phyloP scores from a whole-genome alignment of 129 eudicot species.

The Solidago caesia region DNA sequence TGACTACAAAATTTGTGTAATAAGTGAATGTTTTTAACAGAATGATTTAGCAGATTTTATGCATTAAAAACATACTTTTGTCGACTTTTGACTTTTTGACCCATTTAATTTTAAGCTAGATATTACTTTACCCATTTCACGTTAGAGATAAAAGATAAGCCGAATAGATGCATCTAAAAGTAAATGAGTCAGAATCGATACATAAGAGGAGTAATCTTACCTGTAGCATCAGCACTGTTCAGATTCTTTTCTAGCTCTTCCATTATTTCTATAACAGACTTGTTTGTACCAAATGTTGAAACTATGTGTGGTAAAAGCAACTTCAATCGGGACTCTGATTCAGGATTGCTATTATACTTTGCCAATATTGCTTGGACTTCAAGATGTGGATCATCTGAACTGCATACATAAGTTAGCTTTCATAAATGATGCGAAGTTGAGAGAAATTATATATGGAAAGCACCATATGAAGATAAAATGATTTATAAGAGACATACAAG shows the following conservation, averaged over 20 bases:
- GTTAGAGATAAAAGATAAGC: neutral
- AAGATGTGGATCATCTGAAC: constrained; percentile 71
- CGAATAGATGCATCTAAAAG: neutral
- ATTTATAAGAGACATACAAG: constrained; percentile 50
- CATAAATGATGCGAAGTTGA: constrained; percentile 8
- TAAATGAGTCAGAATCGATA: neutral
- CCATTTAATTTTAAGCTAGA: neutral
- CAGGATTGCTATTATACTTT: constrained; percentile 56
- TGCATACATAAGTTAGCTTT: constrained; percentile 16
- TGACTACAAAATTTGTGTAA: neutral
- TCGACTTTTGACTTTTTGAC: neutral
- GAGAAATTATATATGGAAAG: neutral
- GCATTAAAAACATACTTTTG: neutral
- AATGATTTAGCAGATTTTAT: neutral
- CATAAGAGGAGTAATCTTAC: constrained; percentile 28
- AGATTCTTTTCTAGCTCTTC: constrained; percentile 65
- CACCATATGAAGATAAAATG: neutral
- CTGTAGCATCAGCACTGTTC: constrained; percentile 56
- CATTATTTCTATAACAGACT: constrained; percentile 57
- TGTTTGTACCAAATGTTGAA: constrained; percentile 62
- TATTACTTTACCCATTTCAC: constrained; percentile 2
- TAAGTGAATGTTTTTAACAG: neutral
- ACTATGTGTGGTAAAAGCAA: constrained; percentile 67
- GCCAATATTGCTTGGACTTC: constrained; percentile 52
- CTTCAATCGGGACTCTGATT: constrained; percentile 69